These are phyloP conservation scores for Exophiala alcalophila DNA, from an alignment of 2,329 filamentous ascomycete species.

Conservation along the genomic window DNA sequence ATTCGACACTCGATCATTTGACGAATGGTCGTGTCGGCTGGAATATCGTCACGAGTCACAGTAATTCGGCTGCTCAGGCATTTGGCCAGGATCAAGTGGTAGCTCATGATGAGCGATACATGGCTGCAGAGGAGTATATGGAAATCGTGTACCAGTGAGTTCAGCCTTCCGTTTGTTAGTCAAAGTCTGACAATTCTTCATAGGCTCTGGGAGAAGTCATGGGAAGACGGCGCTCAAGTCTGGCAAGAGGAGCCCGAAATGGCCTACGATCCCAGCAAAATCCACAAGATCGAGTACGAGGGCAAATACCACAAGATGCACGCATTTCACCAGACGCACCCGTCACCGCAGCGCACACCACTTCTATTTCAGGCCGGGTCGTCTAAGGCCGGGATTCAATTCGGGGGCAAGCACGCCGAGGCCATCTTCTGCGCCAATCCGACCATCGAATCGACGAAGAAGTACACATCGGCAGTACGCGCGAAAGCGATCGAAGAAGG, in stretches of 20 bases:
- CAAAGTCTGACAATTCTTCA: constrained; percentile 11
- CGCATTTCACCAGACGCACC: constrained; percentile 33
- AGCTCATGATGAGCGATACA: constrained; percentile 63
- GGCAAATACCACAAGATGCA: constrained; percentile 48
- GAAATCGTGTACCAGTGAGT: constrained; percentile 12
- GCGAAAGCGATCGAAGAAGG: constrained; percentile 51
- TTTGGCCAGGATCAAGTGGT: constrained; percentile 57
- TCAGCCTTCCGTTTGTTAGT: too few relatives aligned
- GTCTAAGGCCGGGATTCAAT: constrained; percentile 48
- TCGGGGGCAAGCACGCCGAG: constrained; percentile 46
- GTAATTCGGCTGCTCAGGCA: constrained; percentile 64
- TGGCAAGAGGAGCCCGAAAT: constrained; percentile 53
- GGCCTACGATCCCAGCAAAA: constrained; percentile 57
- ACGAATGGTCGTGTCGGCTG: constrained; percentile 60
- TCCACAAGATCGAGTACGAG: constrained; percentile 58
- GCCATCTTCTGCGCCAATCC: constrained; percentile 48
- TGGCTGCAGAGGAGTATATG: constrained; percentile 59
- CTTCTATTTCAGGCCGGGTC: constrained; percentile 60
- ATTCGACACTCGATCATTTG: constrained; percentile 61
- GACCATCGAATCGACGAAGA: constrained; percentile 40
- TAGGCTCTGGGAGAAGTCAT: constrained; percentile 55
- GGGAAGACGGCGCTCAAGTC: constrained; percentile 56
- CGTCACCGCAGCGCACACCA: constrained; percentile 56
- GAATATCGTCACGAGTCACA: constrained; percentile 62
- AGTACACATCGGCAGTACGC: constrained; percentile 44